Evolutionary conservation across 2,329 filamentous ascomycete genomes (phyloP), one percentile per base, ranked within the genome.

Genomic region (Stemphylium beticola): DNA sequence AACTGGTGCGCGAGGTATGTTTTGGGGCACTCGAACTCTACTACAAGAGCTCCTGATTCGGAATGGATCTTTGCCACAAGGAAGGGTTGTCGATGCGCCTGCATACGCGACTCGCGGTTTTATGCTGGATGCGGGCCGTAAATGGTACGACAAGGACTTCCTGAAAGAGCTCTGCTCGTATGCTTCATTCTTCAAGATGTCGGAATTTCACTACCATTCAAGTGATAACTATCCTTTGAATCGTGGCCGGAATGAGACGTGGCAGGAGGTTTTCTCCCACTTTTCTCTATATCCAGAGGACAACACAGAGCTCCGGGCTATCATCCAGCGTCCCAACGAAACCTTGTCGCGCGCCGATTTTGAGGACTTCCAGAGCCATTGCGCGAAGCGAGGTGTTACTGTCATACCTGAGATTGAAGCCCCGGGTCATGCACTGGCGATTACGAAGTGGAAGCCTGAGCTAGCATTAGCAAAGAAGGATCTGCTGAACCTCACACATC

Each of bases 191-290:
- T 82, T 81, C 71, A 82, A 80, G 63, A 71, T 81, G 62, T 77
- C 74, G 11, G 78, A 81, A 58, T 81, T 82, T 44, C 80, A 82
- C 51, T 80, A 81, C 57, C 80, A 82, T 58, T 76, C 77, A 6
- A 80, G 77, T 62, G 80, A 82, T 66, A 81, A 82, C 56, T 80
- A 79, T 54, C 78, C 78, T 0, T 59, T 82, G 37, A 81, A 79
- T 53, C 74, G 79, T 7, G 79, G 79, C 1, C 75, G 66, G 42
- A 81, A 81, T 45, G 75, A 77, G 37, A 79, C 79, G 0, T 81
- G 78, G 78, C 60, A 72, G 22, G 57, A 79, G 4, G 77, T 82
- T 7, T 82, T 80, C 57, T 77, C 77, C 0, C 77, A 78, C 39
- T 80, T 80, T 52, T 77, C 75, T 1, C 71, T 79, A 0, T 73